A percentile compares a stretch with the other conserved stretches of the same genome.
phyloP scores from a whole-genome alignment of 2,329 filamentous ascomycete species.

The Colletotrichum musae region DNA sequence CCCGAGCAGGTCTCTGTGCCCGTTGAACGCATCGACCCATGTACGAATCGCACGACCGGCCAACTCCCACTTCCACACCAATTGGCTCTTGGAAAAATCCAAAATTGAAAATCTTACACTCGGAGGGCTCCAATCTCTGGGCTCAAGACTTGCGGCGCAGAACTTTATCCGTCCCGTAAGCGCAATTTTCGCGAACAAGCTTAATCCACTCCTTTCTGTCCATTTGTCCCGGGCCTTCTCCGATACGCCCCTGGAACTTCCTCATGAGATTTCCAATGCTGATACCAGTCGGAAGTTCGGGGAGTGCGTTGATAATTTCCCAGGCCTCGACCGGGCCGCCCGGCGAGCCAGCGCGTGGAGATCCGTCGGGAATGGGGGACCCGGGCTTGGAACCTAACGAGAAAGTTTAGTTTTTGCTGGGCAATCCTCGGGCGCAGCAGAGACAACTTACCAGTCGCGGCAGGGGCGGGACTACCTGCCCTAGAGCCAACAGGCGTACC shows the following conservation, averaged over 20 bases:
- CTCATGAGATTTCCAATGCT: conserved; percentile 68
- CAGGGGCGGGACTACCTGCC: conserved; percentile 71
- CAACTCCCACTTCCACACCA: not conserved
- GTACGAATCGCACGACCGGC: not conserved
- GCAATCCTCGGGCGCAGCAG: too few species aligned
- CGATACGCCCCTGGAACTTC: conserved; percentile 67
- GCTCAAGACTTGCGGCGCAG: conserved; percentile 57
- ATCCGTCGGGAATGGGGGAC: conserved; percentile 42
- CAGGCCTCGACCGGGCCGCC: conserved; percentile 59
- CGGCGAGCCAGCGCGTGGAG: conserved; percentile 53
- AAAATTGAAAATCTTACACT: too few species aligned
- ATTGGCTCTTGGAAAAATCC: too few species aligned
- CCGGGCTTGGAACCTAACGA: conserved; percentile 41
- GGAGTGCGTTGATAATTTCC: conserved; percentile 70
- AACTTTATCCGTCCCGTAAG: conserved; percentile 70
- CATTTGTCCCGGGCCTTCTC: conserved; percentile 66
- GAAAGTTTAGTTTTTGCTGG: not conserved
- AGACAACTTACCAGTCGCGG: conserved; percentile 53
- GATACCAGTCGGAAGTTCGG: conserved; percentile 65
- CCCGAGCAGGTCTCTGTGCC: not conserved
- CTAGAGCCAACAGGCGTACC: conserved; percentile 73
- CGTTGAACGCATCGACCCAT: not conserved
- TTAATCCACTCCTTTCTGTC: conserved; percentile 70
- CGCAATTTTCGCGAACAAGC: conserved; percentile 69
- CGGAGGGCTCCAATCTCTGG: not conserved